Base-by-base conservation (phyloP, 2,329 filamentous ascomycete genomes). In the Colletotrichum eremochloae region DNA sequence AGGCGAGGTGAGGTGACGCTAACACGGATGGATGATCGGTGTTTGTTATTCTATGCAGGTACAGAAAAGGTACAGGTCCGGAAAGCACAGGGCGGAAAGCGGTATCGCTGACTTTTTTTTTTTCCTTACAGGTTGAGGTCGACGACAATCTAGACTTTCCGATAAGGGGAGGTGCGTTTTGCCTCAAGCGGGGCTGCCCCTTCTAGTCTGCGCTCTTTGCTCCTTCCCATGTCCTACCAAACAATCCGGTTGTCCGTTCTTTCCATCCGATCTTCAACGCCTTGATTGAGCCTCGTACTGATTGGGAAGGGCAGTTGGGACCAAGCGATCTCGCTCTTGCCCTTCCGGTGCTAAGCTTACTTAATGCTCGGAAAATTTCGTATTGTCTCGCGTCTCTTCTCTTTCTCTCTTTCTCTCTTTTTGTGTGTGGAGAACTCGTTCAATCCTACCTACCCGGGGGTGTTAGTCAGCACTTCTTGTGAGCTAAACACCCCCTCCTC, bases 101-200 rank as follows among this genome's bases (percentile, higher is more conserved):
- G 70, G 70, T 72, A 70, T 70, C 40, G 61, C 61, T 64, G 66
- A 46, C 40, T 38, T 64, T 57, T 50, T 57, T 61, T 61, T 71
- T 38, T 57, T 46, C 62, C 20, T 61, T 55, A 40, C 33, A 40
- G 12, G 31, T 44, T 62, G 58, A 72, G 66, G 60, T 36, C 61
- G 60, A 72, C 55, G 66, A 72, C 70, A 72, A 72, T 70, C 70
- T 72, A 72, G 70, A 65, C 70, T 65, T 72, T 70, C 61, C 66
- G 70, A 72, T 70, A 72, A 72, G 70, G 55, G 61, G 66, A 70
- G 48, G 66, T 65, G 66, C 53, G 66, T 69, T 67, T 71, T 72
- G 69, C 55, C 69, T 72, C 66, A 62, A 72, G 70, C 70, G 70
- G 70, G 70, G 70, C 70, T 69, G 66, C 48, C 70, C 70, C 69